Conservation (phyloP, 345 rosid genomes). For the Hypericum perforatum region DNA sequence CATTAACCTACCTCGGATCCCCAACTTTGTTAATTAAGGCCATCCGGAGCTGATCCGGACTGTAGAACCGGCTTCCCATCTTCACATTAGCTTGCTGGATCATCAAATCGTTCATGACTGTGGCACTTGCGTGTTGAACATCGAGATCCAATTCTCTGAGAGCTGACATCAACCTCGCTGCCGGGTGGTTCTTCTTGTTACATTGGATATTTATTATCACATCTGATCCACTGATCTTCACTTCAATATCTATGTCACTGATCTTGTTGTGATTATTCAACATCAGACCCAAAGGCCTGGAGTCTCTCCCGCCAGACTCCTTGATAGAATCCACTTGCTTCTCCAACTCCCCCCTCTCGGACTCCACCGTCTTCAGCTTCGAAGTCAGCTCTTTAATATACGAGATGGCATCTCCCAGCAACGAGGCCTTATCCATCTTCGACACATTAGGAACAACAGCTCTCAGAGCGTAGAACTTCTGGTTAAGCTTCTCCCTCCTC, state of each 20-base stretch:
- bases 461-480: slow-evolving; percentile 70
- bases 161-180: slow-evolving; percentile 77
- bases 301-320: slow-evolving; percentile 32
- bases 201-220: slow-evolving; percentile 82
- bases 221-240: slow-evolving; percentile 80
- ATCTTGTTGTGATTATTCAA: slow-evolving; percentile 22
- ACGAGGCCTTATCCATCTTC: slow-evolving; percentile 97
- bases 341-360: slow-evolving; percentile 56
- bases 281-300: slow-evolving; percentile 6
- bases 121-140: slow-evolving; percentile 79
- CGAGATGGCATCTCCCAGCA: slow-evolving; percentile 79
- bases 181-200: slow-evolving; percentile 73
- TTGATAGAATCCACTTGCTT: slow-evolving; percentile 50
- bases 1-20: slow-evolving; percentile 4
- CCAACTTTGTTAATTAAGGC: slow-evolving; percentile 58
- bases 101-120: slow-evolving; percentile 83
- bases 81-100: slow-evolving; percentile 95
- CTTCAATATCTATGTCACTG: slow-evolving; percentile 71
- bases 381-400: slow-evolving; percentile 76
- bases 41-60: slow-evolving; percentile 69
- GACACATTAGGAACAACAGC: slow-evolving; percentile 94
- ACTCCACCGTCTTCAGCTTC: slow-evolving; percentile 45
- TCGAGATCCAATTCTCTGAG: slow-evolving; percentile 82
- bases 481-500: slow-evolving; percentile 94
- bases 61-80: slow-evolving; percentile 67